These are phyloP conservation scores for Podosphaera xanthii DNA, from an alignment of 2,329 filamentous ascomycete genomes.

Conservation along the genomic window DNA sequence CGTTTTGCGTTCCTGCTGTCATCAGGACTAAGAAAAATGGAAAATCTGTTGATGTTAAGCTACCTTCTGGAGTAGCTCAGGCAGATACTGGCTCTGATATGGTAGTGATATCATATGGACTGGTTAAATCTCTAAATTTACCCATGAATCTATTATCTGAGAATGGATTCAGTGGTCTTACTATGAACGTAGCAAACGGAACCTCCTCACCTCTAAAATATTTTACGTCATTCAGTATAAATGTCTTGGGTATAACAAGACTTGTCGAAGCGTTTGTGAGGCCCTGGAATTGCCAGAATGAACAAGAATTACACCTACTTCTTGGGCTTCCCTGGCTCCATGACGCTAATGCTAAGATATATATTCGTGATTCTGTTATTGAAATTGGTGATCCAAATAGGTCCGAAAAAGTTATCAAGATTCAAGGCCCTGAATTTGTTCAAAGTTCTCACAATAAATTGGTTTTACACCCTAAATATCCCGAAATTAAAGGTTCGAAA, in stretches of 20 bases:
- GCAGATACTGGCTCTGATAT: not conserved
- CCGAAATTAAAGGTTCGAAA: not conserved
- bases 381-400: too few species aligned
- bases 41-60: not conserved
- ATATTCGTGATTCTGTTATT: not conserved
- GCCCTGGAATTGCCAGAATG: not conserved
- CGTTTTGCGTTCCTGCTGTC: not conserved
- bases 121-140: not conserved
- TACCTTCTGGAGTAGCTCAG: not conserved
- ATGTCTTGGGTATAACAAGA: not conserved
- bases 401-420: not conserved
- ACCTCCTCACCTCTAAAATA: not conserved
- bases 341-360: not conserved
- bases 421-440: not conserved
- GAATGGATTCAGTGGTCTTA: not conserved
- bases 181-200: not conserved
- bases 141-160: not conserved
- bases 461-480: not conserved
- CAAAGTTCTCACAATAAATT: not conserved
- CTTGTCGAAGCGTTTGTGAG: not conserved
- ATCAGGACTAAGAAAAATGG: not conserved
- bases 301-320: not conserved
- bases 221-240: not conserved
- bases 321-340: not conserved
- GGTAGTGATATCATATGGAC: not conserved